Evolutionary conservation across 306 rosid species (phyloP).

Genomic region (Amphicarpaea edgeworthii): DNA sequence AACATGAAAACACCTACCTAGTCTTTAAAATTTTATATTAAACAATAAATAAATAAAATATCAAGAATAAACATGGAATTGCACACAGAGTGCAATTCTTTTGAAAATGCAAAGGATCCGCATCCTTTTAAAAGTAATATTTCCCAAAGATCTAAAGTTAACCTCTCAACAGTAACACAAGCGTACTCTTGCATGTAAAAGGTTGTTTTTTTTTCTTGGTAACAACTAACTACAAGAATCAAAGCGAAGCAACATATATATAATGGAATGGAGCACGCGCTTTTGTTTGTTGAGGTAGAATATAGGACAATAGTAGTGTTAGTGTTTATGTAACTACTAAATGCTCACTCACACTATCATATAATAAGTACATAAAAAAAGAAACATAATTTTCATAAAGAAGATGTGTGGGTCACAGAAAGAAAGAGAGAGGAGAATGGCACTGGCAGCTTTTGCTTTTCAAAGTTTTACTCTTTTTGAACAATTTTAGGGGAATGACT

Average conservation of each 20-base stretch:
- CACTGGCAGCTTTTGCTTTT: conserved; percentile 84
- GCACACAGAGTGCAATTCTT: background rate
- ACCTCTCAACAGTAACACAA: conserved; percentile 11
- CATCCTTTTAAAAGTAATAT: conserved; percentile 1
- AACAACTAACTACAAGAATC: background rate
- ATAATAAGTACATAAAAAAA: conserved; percentile 7
- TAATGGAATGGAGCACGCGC: conserved; percentile 30
- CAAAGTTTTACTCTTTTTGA: conserved; percentile 68
- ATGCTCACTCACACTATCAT: background rate
- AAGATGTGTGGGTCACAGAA: conserved; percentile 47
- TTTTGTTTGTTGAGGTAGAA: background rate
- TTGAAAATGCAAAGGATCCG: conserved; percentile 14
- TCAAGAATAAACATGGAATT: background rate
- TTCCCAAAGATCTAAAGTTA: conserved; percentile 33
- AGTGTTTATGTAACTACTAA: background rate
- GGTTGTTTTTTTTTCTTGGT: conserved; percentile 32
- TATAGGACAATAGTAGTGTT: background rate
- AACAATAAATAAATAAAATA: background rate
- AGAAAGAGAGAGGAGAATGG: conserved; percentile 49
- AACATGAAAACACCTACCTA: no score
- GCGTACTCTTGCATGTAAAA: background rate
- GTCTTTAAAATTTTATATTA: background rate
- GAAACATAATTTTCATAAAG: conserved; percentile 44
- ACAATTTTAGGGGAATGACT: conserved; percentile 68
- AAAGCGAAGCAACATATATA: background rate